Percentiles rank a stretch among this genome's conserved stretches.
phyloP scores from a whole-genome alignment of 2,329 filamentous ascomycete genomes.

The Alternaria ventricosa region DNA sequence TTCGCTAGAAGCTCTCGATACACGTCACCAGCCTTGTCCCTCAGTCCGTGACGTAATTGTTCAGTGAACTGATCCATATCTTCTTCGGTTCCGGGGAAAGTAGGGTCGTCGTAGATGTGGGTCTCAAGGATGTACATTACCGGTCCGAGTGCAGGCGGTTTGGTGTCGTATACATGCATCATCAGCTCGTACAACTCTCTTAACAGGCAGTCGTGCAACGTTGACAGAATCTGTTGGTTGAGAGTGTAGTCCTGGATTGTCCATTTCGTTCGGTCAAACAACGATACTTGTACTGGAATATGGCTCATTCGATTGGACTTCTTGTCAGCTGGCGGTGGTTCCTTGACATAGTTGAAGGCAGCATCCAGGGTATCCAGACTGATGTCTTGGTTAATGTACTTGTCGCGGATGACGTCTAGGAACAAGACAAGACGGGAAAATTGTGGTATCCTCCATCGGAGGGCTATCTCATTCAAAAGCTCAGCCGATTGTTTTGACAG shows the following conservation, averaged over 20 bases:
- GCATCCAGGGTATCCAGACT: conserved; percentile 81
- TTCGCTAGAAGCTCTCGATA: conserved; percentile 81
- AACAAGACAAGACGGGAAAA: conserved; percentile 81
- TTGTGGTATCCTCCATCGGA: conserved; percentile 88
- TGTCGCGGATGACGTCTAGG: conserved; percentile 82
- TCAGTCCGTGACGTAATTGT: conserved; percentile 74
- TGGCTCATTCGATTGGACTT: conserved; percentile 61
- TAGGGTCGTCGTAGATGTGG: conserved; percentile 79
- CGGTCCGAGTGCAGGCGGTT: conserved; percentile 79
- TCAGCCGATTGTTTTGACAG: conserved; percentile 80
- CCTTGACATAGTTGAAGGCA: conserved; percentile 82
- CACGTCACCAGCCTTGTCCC: conserved; percentile 75
- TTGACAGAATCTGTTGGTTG: conserved; percentile 77
- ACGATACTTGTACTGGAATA: conserved; percentile 37
- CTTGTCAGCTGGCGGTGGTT: conserved; percentile 70
- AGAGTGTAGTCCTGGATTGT: conserved; percentile 57
- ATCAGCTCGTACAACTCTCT: conserved; percentile 88
- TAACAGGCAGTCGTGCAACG: conserved; percentile 80
- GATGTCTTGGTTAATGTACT: conserved; percentile 84
- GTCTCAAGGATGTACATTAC: conserved; percentile 82
- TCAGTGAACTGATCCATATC: conserved; percentile 75
- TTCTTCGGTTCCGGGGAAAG: conserved; percentile 73
- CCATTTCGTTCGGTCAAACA: conserved; percentile 60
- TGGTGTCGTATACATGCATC: conserved; percentile 87
- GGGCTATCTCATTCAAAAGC: conserved; percentile 80